phyloP scores from a whole-genome alignment of 2,329 filamentous ascomycete genomes.

The Neopestalotiopsis sp. region DNA sequence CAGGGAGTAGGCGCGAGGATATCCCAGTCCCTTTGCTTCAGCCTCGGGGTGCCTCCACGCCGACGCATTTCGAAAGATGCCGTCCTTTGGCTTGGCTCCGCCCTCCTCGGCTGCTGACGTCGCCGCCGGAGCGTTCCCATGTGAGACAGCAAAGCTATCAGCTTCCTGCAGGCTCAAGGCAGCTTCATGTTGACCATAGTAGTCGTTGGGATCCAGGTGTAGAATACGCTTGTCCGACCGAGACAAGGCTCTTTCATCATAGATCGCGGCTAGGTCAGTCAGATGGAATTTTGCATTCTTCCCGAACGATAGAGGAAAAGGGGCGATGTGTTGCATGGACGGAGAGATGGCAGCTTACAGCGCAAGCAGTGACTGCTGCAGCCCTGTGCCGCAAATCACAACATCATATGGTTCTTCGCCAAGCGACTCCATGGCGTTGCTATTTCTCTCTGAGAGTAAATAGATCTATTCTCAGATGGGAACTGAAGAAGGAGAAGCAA shows the following conservation, averaged over 20 bases:
- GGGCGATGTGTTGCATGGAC: neutral
- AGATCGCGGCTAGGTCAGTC: conserved; percentile 69
- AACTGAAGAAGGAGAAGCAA: conserved; percentile 6
- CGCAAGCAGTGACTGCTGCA: conserved; percentile 80
- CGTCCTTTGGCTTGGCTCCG: conserved; percentile 19
- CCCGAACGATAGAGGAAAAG: neutral
- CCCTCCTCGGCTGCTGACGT: neutral
- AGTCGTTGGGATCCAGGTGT: conserved; percentile 85
- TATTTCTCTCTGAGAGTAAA: conserved; percentile 16
- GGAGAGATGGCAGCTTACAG: conserved; percentile 58
- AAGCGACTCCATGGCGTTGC: conserved; percentile 70
- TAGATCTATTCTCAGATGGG: neutral
- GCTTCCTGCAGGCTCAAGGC: conserved; percentile 84
- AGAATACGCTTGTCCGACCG: conserved; percentile 90
- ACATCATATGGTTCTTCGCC: conserved; percentile 79
- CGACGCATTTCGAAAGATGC: conserved; percentile 41
- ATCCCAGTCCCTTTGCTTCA: conserved; percentile 52
- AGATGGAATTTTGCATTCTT: conserved; percentile 49
- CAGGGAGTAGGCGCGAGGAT: conserved; percentile 79
- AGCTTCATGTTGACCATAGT: conserved; percentile 87
- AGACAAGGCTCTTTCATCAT: conserved; percentile 77
- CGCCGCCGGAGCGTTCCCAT: conserved; percentile 35
- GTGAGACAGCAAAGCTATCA: conserved; percentile 69
- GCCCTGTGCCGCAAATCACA: conserved; percentile 77
- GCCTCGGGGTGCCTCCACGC: conserved; percentile 42